These are phyloP conservation scores for Exophiala bonariae DNA, from an alignment of 2,329 filamentous ascomycete genomes.

Conservation along the genomic window DNA sequence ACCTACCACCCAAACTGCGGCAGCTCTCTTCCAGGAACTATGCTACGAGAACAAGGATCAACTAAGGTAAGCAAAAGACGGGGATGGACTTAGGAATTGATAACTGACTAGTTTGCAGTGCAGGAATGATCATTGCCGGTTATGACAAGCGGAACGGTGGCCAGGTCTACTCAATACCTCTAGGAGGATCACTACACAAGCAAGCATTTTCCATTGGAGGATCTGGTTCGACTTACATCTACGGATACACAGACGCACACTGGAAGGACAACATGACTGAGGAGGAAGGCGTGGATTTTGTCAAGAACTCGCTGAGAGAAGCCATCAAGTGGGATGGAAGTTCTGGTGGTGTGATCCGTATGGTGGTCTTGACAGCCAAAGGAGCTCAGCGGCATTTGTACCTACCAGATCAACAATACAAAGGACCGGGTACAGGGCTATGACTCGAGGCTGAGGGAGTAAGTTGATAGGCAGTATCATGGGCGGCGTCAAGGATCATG, in stretches of 20 bases:
- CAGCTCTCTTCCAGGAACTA: constrained; percentile 94
- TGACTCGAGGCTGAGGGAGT: constrained; percentile 30
- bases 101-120: constrained; percentile 54
- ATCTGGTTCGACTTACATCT: constrained; percentile 98
- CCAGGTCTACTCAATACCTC: constrained; percentile 94
- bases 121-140: constrained; percentile 97
- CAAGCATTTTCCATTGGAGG: constrained; percentile 93
- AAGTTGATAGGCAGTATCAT: constrained; percentile 3
- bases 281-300: constrained; percentile 84
- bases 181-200: constrained; percentile 96
- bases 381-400: constrained; percentile 94
- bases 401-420: constrained; percentile 87
- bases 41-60: constrained; percentile 97
- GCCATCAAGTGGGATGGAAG: constrained; percentile 99
- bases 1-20: constrained; percentile 92
- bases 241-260: constrained; percentile 95
- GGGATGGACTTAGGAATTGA: neutral
- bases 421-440: constrained; percentile 60
- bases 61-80: constrained; percentile 64
- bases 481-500: constrained; percentile 30
- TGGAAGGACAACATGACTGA: constrained; percentile 96
- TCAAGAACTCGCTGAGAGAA: constrained; percentile 86
- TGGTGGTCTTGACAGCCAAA: constrained; percentile 90
- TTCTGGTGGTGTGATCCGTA: constrained; percentile 94
- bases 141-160: constrained; percentile 94